Evolutionary conservation across 2,329 filamentous ascomycete species (phyloP).

Genomic region (Sclerotiophoma versabilis): DNA sequence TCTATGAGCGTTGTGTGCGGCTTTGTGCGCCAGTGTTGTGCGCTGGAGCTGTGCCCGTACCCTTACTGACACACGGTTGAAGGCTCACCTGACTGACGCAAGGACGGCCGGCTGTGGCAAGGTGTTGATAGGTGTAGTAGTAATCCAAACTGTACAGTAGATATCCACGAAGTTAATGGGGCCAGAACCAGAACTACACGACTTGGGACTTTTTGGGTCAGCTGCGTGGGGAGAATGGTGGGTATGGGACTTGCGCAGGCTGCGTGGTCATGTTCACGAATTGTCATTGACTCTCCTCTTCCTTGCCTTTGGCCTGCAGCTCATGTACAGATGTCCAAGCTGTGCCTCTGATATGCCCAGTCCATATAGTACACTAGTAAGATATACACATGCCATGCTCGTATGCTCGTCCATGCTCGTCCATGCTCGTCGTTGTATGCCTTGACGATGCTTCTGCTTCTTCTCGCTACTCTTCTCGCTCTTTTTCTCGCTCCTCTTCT

Average conservation of each 20-base stretch:
- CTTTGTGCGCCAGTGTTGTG: neutral
- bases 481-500: no score
- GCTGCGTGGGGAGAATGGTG: no score
- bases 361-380: conserved; percentile 10
- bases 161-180: neutral
- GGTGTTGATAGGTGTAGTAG: neutral
- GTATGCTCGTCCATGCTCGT: neutral
- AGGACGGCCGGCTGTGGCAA: no score
- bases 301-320: neutral
- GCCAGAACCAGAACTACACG: no score
- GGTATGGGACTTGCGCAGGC: no score
- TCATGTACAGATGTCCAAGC: neutral
- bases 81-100: neutral
- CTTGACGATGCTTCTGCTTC: no score
- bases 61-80: no score
- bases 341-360: neutral
- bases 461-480: no score
- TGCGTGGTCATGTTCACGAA: no score
- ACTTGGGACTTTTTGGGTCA: no score
- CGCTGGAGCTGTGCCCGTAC: neutral
- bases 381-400: neutral
- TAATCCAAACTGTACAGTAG: conserved; percentile 5
- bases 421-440: neutral
- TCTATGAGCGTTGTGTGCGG: no score
- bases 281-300: no score